A percentile compares a stretch with the other conserved stretches of the same genome.
phyloP scores from a whole-genome alignment of 139 green algal genomes.

The Picochlorum sp. region DNA sequence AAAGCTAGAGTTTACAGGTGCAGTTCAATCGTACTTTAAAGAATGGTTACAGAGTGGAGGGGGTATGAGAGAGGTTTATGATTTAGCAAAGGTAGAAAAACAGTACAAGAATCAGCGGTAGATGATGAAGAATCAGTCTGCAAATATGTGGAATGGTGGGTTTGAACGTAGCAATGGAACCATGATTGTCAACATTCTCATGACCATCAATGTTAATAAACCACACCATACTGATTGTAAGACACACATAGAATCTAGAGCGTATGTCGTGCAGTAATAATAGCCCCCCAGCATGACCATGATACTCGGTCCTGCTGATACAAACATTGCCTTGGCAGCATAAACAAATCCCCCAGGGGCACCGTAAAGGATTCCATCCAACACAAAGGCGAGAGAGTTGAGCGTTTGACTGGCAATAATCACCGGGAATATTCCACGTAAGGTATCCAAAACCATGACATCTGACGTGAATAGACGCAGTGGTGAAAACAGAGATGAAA shows the following conservation, averaged over 20 bases:
- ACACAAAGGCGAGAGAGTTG: constrained; percentile 49
- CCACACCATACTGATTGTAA: constrained; percentile 55
- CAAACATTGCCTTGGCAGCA: constrained; percentile 37
- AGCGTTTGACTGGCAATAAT: constrained; percentile 43
- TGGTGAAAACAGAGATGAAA: not conserved
- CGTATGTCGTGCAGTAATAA: not conserved
- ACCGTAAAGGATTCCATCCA: constrained; percentile 40
- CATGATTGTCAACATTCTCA: constrained; percentile 43
- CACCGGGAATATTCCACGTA: constrained; percentile 30
- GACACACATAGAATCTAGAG: not conserved
- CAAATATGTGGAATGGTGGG: constrained; percentile 26
- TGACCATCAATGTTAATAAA: constrained; percentile 50
- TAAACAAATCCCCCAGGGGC: constrained; percentile 32
- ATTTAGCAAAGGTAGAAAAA: constrained; percentile 68
- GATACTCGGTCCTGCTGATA: constrained; percentile 30
- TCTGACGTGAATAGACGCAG: constrained; percentile 43
- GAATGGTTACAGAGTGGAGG: constrained; percentile 69
- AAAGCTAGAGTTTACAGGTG: constrained; percentile 67
- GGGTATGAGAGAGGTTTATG: constrained; percentile 70
- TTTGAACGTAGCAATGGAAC: constrained; percentile 15
- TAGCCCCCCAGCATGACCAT: constrained; percentile 28
- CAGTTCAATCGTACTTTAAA: constrained; percentile 83
- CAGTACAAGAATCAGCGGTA: constrained; percentile 22
- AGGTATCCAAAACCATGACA: constrained; percentile 29
- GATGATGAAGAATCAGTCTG: not conserved